These are phyloP conservation scores for Cupressus sempervirens DNA, from an alignment of 75 land plant genomes.

Conservation along the genomic window DNA sequence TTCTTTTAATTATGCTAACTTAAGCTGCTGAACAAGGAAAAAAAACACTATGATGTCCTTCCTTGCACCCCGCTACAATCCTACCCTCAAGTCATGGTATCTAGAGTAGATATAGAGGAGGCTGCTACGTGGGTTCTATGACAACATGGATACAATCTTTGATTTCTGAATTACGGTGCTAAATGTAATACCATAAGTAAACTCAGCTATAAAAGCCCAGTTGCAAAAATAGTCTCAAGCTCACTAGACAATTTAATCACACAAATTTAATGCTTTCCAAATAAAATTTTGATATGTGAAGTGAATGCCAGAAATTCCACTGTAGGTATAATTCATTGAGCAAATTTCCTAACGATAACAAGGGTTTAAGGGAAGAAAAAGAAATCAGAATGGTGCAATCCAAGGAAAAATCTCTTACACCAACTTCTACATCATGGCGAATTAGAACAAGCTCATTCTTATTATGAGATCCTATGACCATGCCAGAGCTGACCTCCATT, in stretches of 20 bases:
- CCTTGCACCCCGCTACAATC: too few species aligned
- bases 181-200: not conserved
- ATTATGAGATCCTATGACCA: slow-evolving; percentile 81
- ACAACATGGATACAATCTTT: not conserved
- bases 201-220: not conserved
- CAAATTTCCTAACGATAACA: not conserved
- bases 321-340: not conserved
- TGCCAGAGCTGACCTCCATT: slow-evolving; percentile 71
- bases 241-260: not conserved
- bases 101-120: not conserved
- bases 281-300: not conserved
- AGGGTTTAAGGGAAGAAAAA: not conserved
- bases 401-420: slow-evolving; percentile 26
- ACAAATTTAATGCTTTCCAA: not conserved
- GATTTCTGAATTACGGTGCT: not conserved
- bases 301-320: not conserved
- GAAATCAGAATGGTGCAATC: not conserved
- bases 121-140: not conserved
- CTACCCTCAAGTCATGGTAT: not conserved
- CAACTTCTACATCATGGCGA: slow-evolving; percentile 48
- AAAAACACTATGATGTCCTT: not conserved
- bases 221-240: not conserved
- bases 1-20: not conserved
- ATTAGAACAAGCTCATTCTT: slow-evolving; percentile 77
- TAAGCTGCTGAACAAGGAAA: not conserved